Base-by-base conservation (phyloP, 2,329 filamentous ascomycete genomes). In the Aureobasidium leucospermi region DNA sequence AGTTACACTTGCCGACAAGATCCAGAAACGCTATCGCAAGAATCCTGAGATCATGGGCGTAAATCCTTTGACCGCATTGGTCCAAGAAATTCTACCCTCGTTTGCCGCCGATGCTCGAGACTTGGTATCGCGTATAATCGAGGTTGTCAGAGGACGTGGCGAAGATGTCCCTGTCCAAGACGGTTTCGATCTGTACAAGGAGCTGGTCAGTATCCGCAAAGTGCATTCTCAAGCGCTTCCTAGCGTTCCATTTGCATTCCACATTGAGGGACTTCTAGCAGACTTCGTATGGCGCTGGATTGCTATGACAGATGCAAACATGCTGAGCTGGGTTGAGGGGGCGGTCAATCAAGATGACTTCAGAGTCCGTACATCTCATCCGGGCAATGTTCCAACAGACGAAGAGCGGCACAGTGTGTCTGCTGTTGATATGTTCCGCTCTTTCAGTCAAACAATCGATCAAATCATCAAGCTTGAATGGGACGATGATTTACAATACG, bases 261-360 rank as follows among this genome's bases (percentile, higher is more conserved):
- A 91, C 64, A 83, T 99, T 45, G 94, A 99, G 73, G 84, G 86
- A 43, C 77, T 96, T 15, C 79, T 99, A 16, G 88, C 92, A 63
- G 87, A 89, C 38, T 99, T 97, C 71, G 94, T 97, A 6, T 97
- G 92, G 92, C 85, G 90, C 61, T 99, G 92, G 92, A 90, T 99
- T 63, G 81, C 83, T 58, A 83, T 85, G 63, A 91, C 90, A 7
- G 91, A 97, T 67, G 78, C 78, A 36, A 90, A 87, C 68, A 86
- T 96, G 68, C 80, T 88, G 62, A 85, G 85, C 28, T 94, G 94
- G 78, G 89, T 97, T 41, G 90, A 95, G 48, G 85, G 93, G 67
- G 92, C 94, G 8, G 87, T 96, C 73, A 93, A 90, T 71, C 89
- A 95, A 66, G 94, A 99, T 70, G 76, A 85, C 60, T 99, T 97